These are phyloP conservation scores for Chlamydomonas sphaeroides DNA, from an alignment of 139 green algal species.

Conservation along the genomic window DNA sequence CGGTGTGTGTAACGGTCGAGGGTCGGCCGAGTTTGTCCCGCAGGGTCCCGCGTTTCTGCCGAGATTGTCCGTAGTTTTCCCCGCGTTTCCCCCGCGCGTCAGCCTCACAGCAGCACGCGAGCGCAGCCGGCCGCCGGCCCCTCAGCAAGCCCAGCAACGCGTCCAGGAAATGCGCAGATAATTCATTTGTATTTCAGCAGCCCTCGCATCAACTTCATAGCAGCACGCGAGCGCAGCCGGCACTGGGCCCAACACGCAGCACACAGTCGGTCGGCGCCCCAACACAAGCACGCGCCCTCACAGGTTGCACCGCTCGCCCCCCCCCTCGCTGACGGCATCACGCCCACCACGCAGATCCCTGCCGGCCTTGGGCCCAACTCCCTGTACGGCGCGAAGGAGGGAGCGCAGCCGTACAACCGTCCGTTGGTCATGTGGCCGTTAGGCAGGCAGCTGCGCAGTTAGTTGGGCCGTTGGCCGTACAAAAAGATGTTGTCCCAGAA, in stretches of 20 bases:
- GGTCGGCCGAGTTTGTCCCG: neutral
- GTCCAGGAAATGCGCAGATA: too few species aligned
- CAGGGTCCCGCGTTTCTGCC: neutral
- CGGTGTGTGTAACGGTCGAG: neutral
- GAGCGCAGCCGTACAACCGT: neutral
- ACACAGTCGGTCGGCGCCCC: neutral
- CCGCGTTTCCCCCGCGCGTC: too few species aligned
- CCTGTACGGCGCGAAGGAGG: neutral
- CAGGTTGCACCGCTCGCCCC: too few species aligned
- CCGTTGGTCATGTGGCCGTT: too few species aligned
- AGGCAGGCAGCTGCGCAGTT: neutral
- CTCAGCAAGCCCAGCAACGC: neutral
- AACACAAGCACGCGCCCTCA: too few species aligned
- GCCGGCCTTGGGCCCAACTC: neutral
- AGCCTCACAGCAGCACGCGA: neutral
- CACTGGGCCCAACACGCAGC: neutral
- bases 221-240: neutral
- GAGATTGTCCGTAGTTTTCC: too few species aligned
- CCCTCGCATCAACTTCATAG: neutral
- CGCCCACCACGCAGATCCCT: neutral
- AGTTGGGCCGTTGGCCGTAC: slow-evolving; percentile 1
- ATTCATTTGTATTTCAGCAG: neutral
- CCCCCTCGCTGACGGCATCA: too few species aligned
- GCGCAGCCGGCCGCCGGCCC: neutral
- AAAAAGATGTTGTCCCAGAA: neutral